Conservation (phyloP, 495 filamentous ascomycete genomes). For the Penicillium pulvis region DNA sequence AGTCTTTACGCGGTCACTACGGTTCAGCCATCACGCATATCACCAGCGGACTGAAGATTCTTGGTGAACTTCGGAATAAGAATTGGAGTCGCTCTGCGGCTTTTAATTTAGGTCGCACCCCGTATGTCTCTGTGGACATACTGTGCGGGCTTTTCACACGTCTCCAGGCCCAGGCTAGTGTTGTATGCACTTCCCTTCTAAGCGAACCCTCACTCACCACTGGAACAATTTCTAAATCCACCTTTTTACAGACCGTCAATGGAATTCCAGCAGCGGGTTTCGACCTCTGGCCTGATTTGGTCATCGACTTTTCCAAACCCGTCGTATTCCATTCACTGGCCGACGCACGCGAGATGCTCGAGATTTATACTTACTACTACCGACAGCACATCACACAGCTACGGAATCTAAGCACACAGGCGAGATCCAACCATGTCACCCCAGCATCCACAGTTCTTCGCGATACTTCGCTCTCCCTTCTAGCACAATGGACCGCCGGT, state of each 20-base stretch:
- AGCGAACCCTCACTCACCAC: neutral
- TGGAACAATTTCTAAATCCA: neutral
- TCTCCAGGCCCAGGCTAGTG: constrained; percentile 19
- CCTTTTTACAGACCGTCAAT: neutral
- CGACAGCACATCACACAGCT: neutral
- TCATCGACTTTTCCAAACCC: constrained; percentile 11
- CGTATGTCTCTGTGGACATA: constrained; percentile 19
- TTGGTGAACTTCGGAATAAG: constrained; percentile 22
- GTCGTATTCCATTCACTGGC: constrained; percentile 19
- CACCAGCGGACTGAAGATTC: constrained; percentile 32
- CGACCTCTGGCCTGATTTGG: constrained; percentile 8
- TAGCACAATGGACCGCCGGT: constrained; percentile 20
- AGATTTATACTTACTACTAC: constrained; percentile 13
- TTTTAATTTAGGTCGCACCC: constrained; percentile 1
- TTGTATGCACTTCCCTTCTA: neutral
- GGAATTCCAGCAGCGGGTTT: neutral
- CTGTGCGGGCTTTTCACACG: constrained; percentile 18
- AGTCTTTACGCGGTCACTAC: constrained; percentile 37
- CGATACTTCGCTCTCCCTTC: constrained; percentile 10
- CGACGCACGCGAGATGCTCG: constrained; percentile 26
- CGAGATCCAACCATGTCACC: neutral
- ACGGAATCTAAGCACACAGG: neutral
- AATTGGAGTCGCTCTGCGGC: neutral
- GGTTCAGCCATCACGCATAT: constrained; percentile 37
- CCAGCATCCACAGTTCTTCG: neutral